Conservation (phyloP, 768 basidiomycete genomes). For the Cyclocybe cylindracea region DNA sequence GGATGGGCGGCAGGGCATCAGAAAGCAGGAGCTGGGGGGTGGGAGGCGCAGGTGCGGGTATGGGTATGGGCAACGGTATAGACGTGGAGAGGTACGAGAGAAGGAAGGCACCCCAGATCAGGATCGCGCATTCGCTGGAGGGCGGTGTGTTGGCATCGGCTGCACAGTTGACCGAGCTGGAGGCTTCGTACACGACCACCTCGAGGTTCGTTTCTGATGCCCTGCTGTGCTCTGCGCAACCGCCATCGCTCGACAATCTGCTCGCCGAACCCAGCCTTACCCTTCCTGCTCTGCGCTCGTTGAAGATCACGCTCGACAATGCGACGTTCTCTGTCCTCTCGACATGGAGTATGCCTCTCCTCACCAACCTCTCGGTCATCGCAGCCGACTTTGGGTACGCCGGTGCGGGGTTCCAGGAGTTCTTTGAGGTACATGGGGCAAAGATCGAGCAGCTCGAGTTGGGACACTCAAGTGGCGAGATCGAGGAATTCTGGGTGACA, state of each 20-base stretch:
- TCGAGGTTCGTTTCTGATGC: conserved; percentile 1
- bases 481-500: conserved; percentile 69
- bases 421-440: conserved; percentile 66
- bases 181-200: conserved; percentile 6
- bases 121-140: no score
- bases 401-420: conserved; percentile 59
- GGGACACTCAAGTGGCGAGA: conserved; percentile 66
- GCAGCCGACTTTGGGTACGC: conserved; percentile 73
- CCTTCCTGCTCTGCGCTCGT: conserved; percentile 65
- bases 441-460: conserved; percentile 69
- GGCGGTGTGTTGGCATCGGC: no score
- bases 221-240: no score
- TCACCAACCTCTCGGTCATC: conserved; percentile 66
- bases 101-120: no score
- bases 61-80: neutral
- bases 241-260: conserved; percentile 15
- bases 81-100: neutral
- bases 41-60: neutral
- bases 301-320: conserved; percentile 73
- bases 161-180: conserved; percentile 14
- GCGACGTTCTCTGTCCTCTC: conserved; percentile 69
- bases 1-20: conserved; percentile 6
- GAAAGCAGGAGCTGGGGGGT: neutral
- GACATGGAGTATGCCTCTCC: conserved; percentile 63
- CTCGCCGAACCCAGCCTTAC: conserved; percentile 37